These are phyloP conservation scores for Fusarium mangiferae DNA, from an alignment of 2,329 filamentous ascomycete genomes.

Conservation along the genomic window DNA sequence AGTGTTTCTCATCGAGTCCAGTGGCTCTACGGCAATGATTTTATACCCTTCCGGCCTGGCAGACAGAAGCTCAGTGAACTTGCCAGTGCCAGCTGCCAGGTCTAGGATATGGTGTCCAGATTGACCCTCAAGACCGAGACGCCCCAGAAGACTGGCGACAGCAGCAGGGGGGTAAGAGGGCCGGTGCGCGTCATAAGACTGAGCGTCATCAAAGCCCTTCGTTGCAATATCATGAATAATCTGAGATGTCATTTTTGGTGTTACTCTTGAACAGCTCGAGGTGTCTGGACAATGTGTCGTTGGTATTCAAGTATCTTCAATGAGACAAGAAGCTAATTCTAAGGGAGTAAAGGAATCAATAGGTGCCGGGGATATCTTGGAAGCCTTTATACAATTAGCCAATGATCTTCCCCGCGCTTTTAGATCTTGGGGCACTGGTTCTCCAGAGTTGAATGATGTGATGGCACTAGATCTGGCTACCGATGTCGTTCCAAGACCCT, in stretches of 20 bases:
- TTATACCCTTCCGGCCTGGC: conserved; percentile 67
- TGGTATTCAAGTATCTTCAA: background rate
- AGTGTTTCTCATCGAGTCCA: conserved; percentile 70
- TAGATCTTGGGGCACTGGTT: background rate
- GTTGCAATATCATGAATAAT: conserved; percentile 62
- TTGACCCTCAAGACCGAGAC: conserved; percentile 61
- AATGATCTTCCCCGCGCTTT: conserved; percentile 26
- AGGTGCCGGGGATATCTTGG: background rate
- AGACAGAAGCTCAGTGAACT: conserved; percentile 73
- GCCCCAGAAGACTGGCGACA: conserved; percentile 66
- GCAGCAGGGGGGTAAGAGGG: conserved; percentile 72
- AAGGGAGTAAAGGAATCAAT: background rate
- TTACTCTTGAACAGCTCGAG: background rate
- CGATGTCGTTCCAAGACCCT: background rate
- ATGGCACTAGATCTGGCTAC: conserved; percentile 30
- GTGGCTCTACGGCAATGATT: conserved; percentile 72
- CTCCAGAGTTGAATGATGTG: conserved; percentile 14
- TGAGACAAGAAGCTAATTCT: background rate
- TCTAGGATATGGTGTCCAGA: conserved; percentile 66
- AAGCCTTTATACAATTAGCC: conserved; percentile 27
- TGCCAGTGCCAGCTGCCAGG: conserved; percentile 75
- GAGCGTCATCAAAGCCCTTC: conserved; percentile 73
- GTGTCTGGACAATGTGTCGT: conserved; percentile 1
- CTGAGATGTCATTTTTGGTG: conserved; percentile 26
- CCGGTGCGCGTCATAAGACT: conserved; percentile 73